These are phyloP conservation scores for Dioszegia aurantiaca DNA, from an alignment of 768 basidiomycete species.

Conservation along the genomic window DNA sequence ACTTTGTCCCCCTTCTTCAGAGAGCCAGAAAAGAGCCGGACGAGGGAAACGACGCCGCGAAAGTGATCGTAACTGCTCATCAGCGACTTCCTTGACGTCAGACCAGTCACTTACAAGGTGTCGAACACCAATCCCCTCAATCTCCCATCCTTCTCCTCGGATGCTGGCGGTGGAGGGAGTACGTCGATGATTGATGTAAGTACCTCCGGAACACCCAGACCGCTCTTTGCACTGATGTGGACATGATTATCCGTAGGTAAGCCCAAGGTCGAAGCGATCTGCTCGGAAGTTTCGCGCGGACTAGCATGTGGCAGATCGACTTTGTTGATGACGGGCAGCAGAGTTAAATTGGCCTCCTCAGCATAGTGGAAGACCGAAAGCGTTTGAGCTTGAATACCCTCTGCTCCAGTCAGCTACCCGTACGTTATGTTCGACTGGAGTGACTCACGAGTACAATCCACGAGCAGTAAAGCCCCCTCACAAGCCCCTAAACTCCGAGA, in stretches of 20 bases:
- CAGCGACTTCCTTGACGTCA: not conserved
- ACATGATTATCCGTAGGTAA: conserved; percentile 72
- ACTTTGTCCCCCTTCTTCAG: conserved; percentile 92
- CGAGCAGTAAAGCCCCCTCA: conserved; percentile 79
- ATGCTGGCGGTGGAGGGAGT: conserved; percentile 91
- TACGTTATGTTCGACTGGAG: not conserved
- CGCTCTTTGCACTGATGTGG: conserved; percentile 87
- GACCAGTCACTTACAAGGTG: conserved; percentile 64
- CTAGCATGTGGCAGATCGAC: conserved; percentile 90
- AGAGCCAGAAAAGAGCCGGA: conserved; percentile 75
- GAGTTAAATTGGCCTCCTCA: conserved; percentile 63
- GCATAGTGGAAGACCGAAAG: conserved; percentile 92
- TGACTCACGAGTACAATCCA: conserved; percentile 75
- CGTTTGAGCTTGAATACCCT: conserved; percentile 96
- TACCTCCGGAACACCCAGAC: conserved; percentile 72
- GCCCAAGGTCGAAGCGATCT: conserved; percentile 79
- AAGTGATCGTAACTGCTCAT: conserved; percentile 79
- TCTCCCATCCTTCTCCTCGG: conserved; percentile 56
- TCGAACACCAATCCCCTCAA: conserved; percentile 89
- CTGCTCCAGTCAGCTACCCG: conserved; percentile 26
- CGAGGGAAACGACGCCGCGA: conserved; percentile 88
- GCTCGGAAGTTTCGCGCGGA: conserved; percentile 71
- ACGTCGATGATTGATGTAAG: conserved; percentile 75
- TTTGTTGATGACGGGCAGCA: conserved; percentile 93
- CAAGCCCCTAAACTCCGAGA: conserved; percentile 87